phyloP scores from a whole-genome alignment of 331 rosid species.

The Cydonia oblonga region DNA sequence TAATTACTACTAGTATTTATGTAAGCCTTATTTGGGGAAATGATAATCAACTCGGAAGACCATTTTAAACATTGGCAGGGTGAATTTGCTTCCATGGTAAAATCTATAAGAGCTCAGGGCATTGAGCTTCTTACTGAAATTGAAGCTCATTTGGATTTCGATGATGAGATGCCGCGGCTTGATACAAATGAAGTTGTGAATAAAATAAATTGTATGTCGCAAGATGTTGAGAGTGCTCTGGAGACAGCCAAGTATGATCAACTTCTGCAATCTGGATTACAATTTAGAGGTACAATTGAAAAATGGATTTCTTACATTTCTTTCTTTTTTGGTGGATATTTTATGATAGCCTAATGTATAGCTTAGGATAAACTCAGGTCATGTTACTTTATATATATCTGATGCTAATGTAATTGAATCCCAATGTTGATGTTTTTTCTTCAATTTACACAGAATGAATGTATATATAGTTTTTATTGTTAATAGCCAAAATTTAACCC shows the following conservation, averaged over 20 bases:
- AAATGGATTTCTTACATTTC: background rate
- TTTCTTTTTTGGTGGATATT: background rate
- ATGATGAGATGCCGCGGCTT: slow-evolving; percentile 88
- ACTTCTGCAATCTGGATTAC: slow-evolving; percentile 93
- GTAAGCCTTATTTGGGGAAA: background rate
- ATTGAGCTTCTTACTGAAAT: slow-evolving; percentile 87
- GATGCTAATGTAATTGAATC: background rate
- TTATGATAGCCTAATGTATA: background rate
- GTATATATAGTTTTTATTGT: background rate
- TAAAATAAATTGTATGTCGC: slow-evolving; percentile 50
- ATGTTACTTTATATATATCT: background rate
- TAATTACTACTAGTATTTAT: background rate
- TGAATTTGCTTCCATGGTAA: slow-evolving; percentile 77
- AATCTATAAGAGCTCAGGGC: slow-evolving; percentile 59
- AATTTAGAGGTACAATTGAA: slow-evolving; percentile 45
- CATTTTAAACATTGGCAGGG: slow-evolving; percentile 43
- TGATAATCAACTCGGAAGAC: background rate
- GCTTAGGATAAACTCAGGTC: background rate
- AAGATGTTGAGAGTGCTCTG: slow-evolving; percentile 68
- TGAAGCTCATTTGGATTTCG: slow-evolving; percentile 94
- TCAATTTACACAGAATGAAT: background rate
- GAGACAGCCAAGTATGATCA: slow-evolving; percentile 89
- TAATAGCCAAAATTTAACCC: background rate
- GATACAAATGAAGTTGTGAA: slow-evolving; percentile 46
- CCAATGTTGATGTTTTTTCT: background rate